Evolutionary conservation across 768 basidiomycete species (phyloP).

Genomic region (Ephemerocybe angulata): DNA sequence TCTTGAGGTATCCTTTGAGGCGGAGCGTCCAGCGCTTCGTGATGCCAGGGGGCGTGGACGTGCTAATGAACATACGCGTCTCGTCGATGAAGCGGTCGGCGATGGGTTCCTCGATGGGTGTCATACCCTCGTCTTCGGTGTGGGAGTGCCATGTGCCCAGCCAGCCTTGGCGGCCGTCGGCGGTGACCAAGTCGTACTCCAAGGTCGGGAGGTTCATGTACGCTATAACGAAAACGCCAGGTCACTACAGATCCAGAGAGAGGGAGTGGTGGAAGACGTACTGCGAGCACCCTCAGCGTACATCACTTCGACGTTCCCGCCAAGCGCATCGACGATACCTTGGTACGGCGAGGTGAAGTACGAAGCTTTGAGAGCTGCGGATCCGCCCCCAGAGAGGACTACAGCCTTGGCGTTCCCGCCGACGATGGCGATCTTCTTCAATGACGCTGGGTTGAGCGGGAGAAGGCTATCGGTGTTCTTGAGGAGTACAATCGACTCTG

Average conservation of each 20-base stretch:
- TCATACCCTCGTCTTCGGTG: conserved; percentile 54
- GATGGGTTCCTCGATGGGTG: conserved; percentile 38
- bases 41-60: conserved; percentile 50
- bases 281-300: conserved; percentile 70
- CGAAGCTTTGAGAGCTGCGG: conserved; percentile 66
- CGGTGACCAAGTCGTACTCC: conserved; percentile 61
- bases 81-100: conserved; percentile 51
- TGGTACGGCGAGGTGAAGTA: conserved; percentile 78
- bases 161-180: conserved; percentile 65
- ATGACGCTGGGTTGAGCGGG: conserved; percentile 43
- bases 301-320: conserved; percentile 47
- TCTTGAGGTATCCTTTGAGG: conserved; percentile 55
- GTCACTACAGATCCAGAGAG: no score
- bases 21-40: conserved; percentile 62
- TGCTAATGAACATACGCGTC: conserved; percentile 62
- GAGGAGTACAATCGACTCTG: conserved; percentile 68
- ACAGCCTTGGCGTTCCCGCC: conserved; percentile 67
- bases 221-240: no score
- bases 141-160: conserved; percentile 59
- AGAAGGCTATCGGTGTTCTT: conserved; percentile 61
- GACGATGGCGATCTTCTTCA: conserved; percentile 73
- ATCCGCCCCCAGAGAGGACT: conserved; percentile 67
- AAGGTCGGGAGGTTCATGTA: conserved; percentile 64
- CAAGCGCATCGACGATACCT: conserved; percentile 61
- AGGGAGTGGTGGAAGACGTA: conserved; percentile 28